Evolutionary conservation across 2,329 filamentous ascomycete genomes (phyloP).

Genomic region (Neophaeococcomyces mojaviensis): DNA sequence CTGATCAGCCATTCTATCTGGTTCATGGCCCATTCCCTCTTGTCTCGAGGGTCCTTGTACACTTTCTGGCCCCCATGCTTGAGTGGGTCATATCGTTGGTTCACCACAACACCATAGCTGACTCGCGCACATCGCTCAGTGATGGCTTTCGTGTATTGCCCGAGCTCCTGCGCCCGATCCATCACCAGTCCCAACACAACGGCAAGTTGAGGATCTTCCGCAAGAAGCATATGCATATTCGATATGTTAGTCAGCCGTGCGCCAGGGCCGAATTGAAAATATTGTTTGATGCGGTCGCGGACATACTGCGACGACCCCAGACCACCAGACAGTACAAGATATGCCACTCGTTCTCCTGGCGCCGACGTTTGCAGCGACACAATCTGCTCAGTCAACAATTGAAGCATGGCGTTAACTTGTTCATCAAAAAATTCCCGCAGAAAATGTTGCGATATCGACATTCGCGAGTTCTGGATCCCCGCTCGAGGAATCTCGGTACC

Average conservation of each 20-base stretch:
- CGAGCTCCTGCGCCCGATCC: slow-evolving; percentile 28
- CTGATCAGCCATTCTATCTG: slow-evolving; percentile 32
- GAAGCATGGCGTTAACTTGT: slow-evolving; percentile 26
- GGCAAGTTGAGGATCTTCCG: slow-evolving; percentile 29
- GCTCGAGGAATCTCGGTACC: slow-evolving; percentile 22
- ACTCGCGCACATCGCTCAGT: slow-evolving; percentile 28
- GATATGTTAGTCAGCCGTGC: slow-evolving; percentile 17
- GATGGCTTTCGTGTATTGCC: slow-evolving; percentile 24
- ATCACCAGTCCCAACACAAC: slow-evolving; percentile 30
- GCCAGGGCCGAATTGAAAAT: slow-evolving; percentile 17
- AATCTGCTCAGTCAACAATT: slow-evolving; percentile 24
- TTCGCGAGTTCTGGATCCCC: slow-evolving; percentile 25
- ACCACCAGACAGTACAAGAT: slow-evolving; percentile 28
- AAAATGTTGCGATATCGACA: slow-evolving; percentile 25
- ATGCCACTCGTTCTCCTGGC: slow-evolving; percentile 26
- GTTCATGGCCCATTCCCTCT: slow-evolving; percentile 26
- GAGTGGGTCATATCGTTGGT: slow-evolving; percentile 26
- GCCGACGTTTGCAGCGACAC: slow-evolving; percentile 22
- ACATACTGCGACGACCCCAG: slow-evolving; percentile 30
- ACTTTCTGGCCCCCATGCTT: slow-evolving; percentile 26
- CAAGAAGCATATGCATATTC: slow-evolving; percentile 18
- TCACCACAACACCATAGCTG: slow-evolving; percentile 32
- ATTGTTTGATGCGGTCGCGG: slow-evolving; percentile 20
- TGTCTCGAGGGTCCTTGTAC: slow-evolving; percentile 27
- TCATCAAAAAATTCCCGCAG: slow-evolving; percentile 19